These are phyloP conservation scores for Phytophthora citrophthora DNA, from an alignment of 352 stramenopile genomes.

Conservation along the genomic window DNA sequence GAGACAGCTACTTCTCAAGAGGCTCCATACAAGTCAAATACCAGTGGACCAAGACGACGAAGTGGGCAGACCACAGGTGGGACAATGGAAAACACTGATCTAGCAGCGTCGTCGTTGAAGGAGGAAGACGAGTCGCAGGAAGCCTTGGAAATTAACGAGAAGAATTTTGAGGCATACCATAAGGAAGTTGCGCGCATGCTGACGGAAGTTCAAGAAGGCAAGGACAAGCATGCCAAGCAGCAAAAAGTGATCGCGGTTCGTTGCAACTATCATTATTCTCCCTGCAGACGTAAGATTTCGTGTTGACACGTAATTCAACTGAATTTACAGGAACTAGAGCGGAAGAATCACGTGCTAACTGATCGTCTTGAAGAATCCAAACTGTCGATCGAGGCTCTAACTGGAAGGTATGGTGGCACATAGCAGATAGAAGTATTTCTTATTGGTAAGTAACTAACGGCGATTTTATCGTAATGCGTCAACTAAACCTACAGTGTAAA, in stretches of 20 bases:
- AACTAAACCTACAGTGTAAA: constrained; percentile 50
- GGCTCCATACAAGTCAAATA: constrained; percentile 1
- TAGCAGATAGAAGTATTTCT: neutral
- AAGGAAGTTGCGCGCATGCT: constrained; percentile 72
- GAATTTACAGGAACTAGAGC: constrained; percentile 60
- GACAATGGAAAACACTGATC: neutral
- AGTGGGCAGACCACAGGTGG: neutral
- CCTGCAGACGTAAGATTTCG: no score
- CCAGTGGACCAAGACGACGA: neutral
- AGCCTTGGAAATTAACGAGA: constrained; percentile 55
- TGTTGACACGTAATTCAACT: neutral
- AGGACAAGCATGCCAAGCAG: constrained; percentile 63
- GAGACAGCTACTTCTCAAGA: constrained; percentile 3
- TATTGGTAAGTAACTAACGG: neutral
- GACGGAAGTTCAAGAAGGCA: constrained; percentile 66
- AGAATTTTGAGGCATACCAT: constrained; percentile 75
- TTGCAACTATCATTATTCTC: neutral
- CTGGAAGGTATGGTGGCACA: constrained; percentile 47
- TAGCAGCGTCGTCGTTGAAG: constrained; percentile 8
- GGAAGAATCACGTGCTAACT: constrained; percentile 64
- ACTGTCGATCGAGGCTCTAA: constrained; percentile 69
- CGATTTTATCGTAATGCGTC: neutral
- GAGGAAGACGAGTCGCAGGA: constrained; percentile 27
- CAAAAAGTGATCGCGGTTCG: constrained; percentile 73
- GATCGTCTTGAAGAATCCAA: constrained; percentile 77